phyloP scores from a whole-genome alignment of 495 filamentous ascomycete genomes.

The Penicillium nucicola region DNA sequence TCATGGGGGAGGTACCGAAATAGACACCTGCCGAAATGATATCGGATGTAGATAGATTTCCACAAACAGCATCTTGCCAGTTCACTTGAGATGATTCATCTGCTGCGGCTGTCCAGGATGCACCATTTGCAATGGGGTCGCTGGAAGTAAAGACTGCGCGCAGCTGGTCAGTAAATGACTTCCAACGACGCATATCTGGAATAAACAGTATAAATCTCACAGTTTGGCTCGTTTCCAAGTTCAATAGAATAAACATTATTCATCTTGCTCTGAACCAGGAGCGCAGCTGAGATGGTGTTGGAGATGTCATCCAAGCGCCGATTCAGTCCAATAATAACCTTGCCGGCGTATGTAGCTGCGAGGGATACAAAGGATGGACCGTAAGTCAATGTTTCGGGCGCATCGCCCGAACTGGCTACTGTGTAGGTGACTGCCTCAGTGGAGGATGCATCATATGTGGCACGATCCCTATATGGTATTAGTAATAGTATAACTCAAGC shows the following conservation, averaged over 20 bases:
- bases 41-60: constrained; percentile 36
- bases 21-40: constrained; percentile 60
- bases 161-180: no score
- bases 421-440: constrained; percentile 52
- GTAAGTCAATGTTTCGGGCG: constrained; percentile 53
- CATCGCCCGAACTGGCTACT: constrained; percentile 51
- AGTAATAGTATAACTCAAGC: neutral
- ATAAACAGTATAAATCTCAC: no score
- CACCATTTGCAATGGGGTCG: constrained; percentile 49
- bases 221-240: constrained; percentile 61
- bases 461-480: constrained; percentile 39
- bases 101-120: constrained; percentile 49
- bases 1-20: constrained; percentile 49
- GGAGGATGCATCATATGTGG: constrained; percentile 48
- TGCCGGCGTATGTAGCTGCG: constrained; percentile 49
- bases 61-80: constrained; percentile 52
- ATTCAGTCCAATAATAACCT: constrained; percentile 56
- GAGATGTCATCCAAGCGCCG: constrained; percentile 52
- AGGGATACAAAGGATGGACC: constrained; percentile 53
- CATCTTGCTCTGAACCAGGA: constrained; percentile 40
- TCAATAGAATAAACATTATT: constrained; percentile 56
- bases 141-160: constrained; percentile 13
- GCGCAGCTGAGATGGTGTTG: constrained; percentile 56
- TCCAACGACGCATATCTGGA: no score
- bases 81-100: constrained; percentile 53